Percentiles rank a stretch among this genome's conserved stretches.
phyloP scores from a whole-genome alignment of 2,329 filamentous ascomycete genomes.

The Trichoderma pleuroti region DNA sequence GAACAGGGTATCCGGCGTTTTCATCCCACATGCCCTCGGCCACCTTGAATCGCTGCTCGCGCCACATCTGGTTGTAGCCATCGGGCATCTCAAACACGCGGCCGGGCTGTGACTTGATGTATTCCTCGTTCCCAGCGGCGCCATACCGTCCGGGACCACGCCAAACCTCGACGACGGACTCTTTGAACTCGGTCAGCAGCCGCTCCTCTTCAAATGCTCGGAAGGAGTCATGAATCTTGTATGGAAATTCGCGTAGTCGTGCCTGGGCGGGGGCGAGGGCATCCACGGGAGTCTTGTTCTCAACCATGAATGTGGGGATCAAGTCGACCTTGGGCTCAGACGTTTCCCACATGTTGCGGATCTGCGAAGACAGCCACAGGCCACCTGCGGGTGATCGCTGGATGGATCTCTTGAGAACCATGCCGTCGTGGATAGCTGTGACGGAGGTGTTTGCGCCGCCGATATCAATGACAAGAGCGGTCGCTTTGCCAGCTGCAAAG shows the following conservation, averaged over 20 bases:
- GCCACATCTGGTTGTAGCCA: constrained; percentile 93
- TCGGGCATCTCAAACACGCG: constrained; percentile 96
- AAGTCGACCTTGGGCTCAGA: constrained; percentile 69
- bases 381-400: constrained; percentile 83
- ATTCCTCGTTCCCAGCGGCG: constrained; percentile 69
- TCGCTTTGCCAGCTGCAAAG: constrained; percentile 90
- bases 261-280: constrained; percentile 76
- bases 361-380: constrained; percentile 84
- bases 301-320: constrained; percentile 81
- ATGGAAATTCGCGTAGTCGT: constrained; percentile 66
- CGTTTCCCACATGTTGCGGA: constrained; percentile 73
- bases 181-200: constrained; percentile 93
- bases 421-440: constrained; percentile 88
- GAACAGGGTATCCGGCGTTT: constrained; percentile 60
- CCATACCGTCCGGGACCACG: constrained; percentile 68
- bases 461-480: constrained; percentile 86
- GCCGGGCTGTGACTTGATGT: constrained; percentile 67
- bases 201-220: constrained; percentile 85
- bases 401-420: constrained; percentile 87
- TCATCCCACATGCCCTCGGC: constrained; percentile 91
- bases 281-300: constrained; percentile 84
- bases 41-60: constrained; percentile 78
- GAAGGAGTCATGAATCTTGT: constrained; percentile 65
- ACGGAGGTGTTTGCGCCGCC: constrained; percentile 86
- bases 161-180: constrained; percentile 95